Percentiles rank a stretch among this genome's conserved stretches.
Conservation (phyloP, 495 filamentous ascomycete genomes). For the Hyaloscypha hepaticicola region DNA sequence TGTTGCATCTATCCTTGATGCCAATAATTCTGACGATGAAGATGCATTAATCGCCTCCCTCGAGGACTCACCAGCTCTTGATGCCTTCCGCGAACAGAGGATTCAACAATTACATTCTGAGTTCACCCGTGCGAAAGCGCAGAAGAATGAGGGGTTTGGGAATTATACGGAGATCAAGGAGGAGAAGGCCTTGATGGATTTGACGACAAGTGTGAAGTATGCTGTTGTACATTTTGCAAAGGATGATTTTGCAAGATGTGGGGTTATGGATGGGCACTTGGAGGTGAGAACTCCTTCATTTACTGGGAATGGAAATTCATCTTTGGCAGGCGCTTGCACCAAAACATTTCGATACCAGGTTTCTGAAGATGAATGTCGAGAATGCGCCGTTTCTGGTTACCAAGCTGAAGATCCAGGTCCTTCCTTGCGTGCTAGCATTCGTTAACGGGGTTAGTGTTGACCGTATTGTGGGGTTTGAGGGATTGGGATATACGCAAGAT, state of each 20-base stretch:
- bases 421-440: constrained; percentile 77
- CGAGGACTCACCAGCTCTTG: constrained; percentile 59
- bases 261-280: constrained; percentile 66
- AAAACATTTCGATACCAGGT: constrained; percentile 66
- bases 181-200: constrained; percentile 67
- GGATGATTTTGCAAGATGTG: constrained; percentile 69
- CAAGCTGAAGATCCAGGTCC: constrained; percentile 64
- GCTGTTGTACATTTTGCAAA: constrained; percentile 77
- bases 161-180: constrained; percentile 59
- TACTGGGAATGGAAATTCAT: neutral
- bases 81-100: constrained; percentile 65
- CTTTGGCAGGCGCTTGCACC: constrained; percentile 47
- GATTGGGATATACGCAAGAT: constrained; percentile 59
- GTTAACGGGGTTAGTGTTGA: constrained; percentile 66
- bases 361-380: constrained; percentile 68
- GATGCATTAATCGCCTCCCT: constrained; percentile 70
- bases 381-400: constrained; percentile 72
- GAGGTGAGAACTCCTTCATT: constrained; percentile 34
- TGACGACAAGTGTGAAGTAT: constrained; percentile 60
- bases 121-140: constrained; percentile 38
- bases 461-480: constrained; percentile 73
- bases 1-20: constrained; percentile 49
- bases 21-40: constrained; percentile 56
- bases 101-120: constrained; percentile 71
- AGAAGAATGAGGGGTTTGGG: constrained; percentile 40